These are phyloP conservation scores for Pouteria glomerata DNA, from an alignment of 148 eudicot genomes.

Conservation along the genomic window DNA sequence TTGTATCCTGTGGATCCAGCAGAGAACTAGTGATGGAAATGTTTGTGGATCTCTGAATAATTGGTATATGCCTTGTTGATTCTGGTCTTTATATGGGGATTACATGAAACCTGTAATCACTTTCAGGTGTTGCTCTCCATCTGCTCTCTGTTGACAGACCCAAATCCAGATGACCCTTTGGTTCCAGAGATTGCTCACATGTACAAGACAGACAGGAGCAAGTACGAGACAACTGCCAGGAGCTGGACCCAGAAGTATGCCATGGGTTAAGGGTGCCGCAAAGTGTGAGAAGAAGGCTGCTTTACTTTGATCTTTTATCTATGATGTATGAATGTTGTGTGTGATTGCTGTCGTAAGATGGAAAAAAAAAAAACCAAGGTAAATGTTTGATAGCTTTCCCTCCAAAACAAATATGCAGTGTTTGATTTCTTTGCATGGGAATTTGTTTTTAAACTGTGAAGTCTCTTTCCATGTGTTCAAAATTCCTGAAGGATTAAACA, in stretches of 20 bases:
- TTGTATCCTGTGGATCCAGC: neutral
- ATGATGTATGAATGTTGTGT: constrained; percentile 3
- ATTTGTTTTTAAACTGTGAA: neutral
- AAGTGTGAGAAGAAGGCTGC: constrained; percentile 9
- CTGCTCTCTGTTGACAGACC: constrained; percentile 46
- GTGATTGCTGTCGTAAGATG: constrained; percentile 14
- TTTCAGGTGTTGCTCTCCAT: constrained; percentile 50
- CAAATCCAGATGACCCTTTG: constrained; percentile 48
- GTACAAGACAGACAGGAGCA: constrained; percentile 54
- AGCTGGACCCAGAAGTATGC: too few relatives aligned
- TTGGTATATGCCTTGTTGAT: neutral
- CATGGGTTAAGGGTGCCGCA: constrained; percentile 34
- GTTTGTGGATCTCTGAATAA: neutral
- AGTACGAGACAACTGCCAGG: constrained; percentile 46
- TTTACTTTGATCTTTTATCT: constrained; percentile 10
- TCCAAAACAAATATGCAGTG: neutral
- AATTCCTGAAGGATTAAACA: neutral
- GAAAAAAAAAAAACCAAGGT: constrained; percentile 10
- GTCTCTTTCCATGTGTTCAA: neutral
- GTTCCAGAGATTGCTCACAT: constrained; percentile 59
- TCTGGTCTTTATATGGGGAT: neutral
- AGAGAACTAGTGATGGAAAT: neutral
- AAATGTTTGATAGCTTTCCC: neutral
- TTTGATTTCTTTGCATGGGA: constrained; percentile 13
- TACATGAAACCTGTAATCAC: neutral